A percentile compares a stretch with the other conserved stretches of the same genome.
phyloP scores from a whole-genome alignment of 1,284 basidiomycete species.

The Irpex sp. region DNA sequence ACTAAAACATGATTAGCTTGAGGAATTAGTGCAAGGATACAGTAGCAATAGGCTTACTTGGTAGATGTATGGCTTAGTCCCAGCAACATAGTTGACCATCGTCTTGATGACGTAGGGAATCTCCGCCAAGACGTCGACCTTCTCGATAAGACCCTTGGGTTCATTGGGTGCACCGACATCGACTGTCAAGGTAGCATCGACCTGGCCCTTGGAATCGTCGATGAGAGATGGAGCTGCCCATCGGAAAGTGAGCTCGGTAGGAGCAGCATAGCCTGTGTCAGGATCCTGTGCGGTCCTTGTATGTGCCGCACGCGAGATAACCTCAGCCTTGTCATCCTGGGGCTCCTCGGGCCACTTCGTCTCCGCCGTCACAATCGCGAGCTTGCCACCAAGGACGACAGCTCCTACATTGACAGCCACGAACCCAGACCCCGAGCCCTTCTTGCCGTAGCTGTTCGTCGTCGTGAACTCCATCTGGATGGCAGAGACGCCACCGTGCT shows the following conservation, averaged over 20 bases:
- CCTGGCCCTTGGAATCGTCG: slow-evolving; percentile 45
- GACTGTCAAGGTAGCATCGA: slow-evolving; percentile 53
- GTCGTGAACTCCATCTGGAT: slow-evolving; percentile 98
- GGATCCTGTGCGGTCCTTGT: slow-evolving; percentile 56
- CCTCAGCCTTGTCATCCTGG: slow-evolving; percentile 36
- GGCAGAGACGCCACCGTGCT: slow-evolving; percentile 76
- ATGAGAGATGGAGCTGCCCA: slow-evolving; percentile 76
- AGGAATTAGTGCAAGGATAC: neutral
- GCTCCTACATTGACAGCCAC: slow-evolving; percentile 85
- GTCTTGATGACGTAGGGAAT: slow-evolving; percentile 91
- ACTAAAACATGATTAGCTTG: slow-evolving; percentile 44
- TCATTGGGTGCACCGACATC: slow-evolving; percentile 52
- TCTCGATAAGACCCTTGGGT: slow-evolving; percentile 86
- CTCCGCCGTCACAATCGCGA: slow-evolving; percentile 71
- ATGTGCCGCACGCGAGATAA: slow-evolving; percentile 72
- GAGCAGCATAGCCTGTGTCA: slow-evolving; percentile 83
- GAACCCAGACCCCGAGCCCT: slow-evolving; percentile 74
- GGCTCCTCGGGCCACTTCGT: slow-evolving; percentile 64
- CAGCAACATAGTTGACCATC: slow-evolving; percentile 87
- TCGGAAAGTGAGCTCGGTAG: slow-evolving; percentile 67
- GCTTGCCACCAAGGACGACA: slow-evolving; percentile 75
- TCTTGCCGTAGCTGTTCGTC: slow-evolving; percentile 67
- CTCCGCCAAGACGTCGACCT: slow-evolving; percentile 95
- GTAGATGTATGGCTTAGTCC: slow-evolving; percentile 92
- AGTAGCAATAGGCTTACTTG: slow-evolving; percentile 51